Conservation (phyloP, 768 basidiomycete genomes). For the Tricholoma bakamatsutake region DNA sequence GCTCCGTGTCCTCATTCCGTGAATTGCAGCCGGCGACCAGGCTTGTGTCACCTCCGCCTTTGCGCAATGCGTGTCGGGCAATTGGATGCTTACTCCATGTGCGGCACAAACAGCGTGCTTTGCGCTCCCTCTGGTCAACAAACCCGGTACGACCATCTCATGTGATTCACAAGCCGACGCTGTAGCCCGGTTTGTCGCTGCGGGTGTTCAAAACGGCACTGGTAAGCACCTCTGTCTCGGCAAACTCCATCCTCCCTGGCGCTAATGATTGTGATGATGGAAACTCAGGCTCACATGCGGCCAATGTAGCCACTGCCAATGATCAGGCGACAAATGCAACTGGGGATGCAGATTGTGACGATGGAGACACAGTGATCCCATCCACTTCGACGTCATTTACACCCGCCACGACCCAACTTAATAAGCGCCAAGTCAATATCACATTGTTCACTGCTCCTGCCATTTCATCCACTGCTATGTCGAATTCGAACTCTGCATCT, state of each 20-base stretch:
- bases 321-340: conserved; percentile 1
- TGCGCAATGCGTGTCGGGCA: conserved; percentile 37
- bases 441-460: conserved; percentile 3
- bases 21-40: conserved; percentile 27
- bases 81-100: conserved; percentile 35
- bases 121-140: conserved; percentile 44
- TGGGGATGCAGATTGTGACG: neutral
- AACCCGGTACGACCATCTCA: conserved; percentile 36
- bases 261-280: conserved; percentile 1
- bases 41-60: conserved; percentile 36
- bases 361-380: conserved; percentile 7
- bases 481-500: neutral
- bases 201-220: conserved; percentile 39
- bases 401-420: conserved; percentile 7
- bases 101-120: conserved; percentile 31
- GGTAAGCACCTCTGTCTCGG: conserved; percentile 17
- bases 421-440: conserved; percentile 14
- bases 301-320: conserved; percentile 5
- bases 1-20: conserved; percentile 19
- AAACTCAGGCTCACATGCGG: neutral
- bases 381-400: conserved; percentile 6
- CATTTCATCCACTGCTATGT: neutral
- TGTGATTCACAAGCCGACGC: conserved; percentile 39
- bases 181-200: conserved; percentile 30
- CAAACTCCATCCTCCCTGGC: conserved; percentile 5